phyloP scores from a whole-genome alignment of 2,329 filamentous ascomycete genomes.

The Verticillium zaregamsianum region DNA sequence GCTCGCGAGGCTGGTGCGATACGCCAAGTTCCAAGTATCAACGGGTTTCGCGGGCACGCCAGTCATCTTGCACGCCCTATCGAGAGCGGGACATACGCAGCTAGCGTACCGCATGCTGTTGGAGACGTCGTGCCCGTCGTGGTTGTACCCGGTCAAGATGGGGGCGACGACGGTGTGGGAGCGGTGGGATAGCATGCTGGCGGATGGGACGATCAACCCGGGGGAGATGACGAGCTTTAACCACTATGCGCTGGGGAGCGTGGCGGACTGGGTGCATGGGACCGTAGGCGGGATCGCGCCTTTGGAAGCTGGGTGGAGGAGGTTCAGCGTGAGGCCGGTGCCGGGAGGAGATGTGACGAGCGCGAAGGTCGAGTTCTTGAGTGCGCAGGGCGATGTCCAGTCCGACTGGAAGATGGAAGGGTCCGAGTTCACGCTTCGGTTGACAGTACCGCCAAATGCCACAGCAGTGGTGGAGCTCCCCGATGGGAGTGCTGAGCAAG shows the following conservation, averaged over 20 bases:
- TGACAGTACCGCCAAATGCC: too few species aligned
- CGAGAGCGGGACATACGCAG: conserved; percentile 16
- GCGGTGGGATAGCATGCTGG: conserved; percentile 34
- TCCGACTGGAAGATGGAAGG: too few species aligned
- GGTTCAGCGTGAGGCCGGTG: background rate
- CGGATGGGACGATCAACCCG: conserved; percentile 30
- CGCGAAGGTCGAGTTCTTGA: background rate
- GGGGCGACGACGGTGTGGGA: conserved; percentile 37
- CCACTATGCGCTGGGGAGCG: conserved; percentile 34
- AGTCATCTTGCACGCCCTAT: conserved; percentile 15
- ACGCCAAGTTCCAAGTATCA: conserved; percentile 28
- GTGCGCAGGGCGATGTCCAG: too few species aligned
- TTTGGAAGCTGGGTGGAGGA: conserved; percentile 18
- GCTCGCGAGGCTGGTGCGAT: conserved; percentile 24
- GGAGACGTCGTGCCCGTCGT: conserved; percentile 27
- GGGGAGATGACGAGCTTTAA: conserved; percentile 38
- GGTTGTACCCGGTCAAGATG: conserved; percentile 34
- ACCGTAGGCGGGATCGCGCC: conserved; percentile 17
- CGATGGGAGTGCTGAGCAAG: too few species aligned
- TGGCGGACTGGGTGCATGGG: conserved; percentile 31
- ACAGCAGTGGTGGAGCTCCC: too few species aligned
- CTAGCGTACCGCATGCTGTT: conserved; percentile 31
- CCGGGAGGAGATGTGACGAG: conserved; percentile 8
- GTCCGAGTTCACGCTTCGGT: too few species aligned
- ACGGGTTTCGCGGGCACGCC: conserved; percentile 42